Percentiles rank a stretch among this genome's conserved stretches.
phyloP scores from a whole-genome alignment of 805 yeast species.

The Saccharomycopsis selenospora region DNA sequence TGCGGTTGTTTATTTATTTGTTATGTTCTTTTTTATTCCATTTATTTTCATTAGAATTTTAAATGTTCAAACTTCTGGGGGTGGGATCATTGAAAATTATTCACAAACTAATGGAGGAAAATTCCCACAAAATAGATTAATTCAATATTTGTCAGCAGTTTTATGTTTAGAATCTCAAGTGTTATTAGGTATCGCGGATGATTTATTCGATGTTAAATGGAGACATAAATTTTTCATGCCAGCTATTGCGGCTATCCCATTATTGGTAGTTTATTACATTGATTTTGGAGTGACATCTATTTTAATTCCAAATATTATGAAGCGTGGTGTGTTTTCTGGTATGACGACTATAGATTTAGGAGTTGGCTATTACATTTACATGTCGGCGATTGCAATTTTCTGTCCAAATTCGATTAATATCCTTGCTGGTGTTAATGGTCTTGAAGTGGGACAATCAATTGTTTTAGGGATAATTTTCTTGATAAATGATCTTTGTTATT shows the following conservation, averaged over 20 bases:
- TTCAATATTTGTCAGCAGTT: slow-evolving; percentile 80
- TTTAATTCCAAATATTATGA: slow-evolving; percentile 61
- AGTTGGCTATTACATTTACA: slow-evolving; percentile 70
- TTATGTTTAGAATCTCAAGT: slow-evolving; percentile 79
- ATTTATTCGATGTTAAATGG: slow-evolving; percentile 94
- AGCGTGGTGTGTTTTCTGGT: slow-evolving; percentile 23
- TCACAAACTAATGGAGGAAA: slow-evolving; percentile 4
- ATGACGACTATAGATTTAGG: slow-evolving; percentile 63
- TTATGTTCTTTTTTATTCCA: slow-evolving; percentile 83
- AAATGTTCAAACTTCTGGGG: slow-evolving; percentile 51
- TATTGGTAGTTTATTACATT: slow-evolving; percentile 82
- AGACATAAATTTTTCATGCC: slow-evolving; percentile 95
- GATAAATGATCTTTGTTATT: slow-evolving; percentile 69
- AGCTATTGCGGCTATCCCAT: slow-evolving; percentile 87
- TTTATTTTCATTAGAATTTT: slow-evolving; percentile 74
- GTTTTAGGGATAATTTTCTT: slow-evolving; percentile 66
- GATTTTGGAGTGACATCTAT: slow-evolving; percentile 91
- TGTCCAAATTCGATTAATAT: slow-evolving; percentile 96
- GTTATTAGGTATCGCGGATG: slow-evolving; percentile 85
- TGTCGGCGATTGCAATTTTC: slow-evolving; percentile 87
- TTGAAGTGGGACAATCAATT: slow-evolving; percentile 92
- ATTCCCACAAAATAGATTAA: slow-evolving; percentile 76
- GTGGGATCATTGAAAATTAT: slow-evolving; percentile 43
- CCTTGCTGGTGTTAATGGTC: slow-evolving; percentile 91
- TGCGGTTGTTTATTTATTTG: slow-evolving; percentile 70